phyloP scores from a whole-genome alignment of 2,329 filamentous ascomycete genomes.

The Purpureocillium takamizusanense region DNA sequence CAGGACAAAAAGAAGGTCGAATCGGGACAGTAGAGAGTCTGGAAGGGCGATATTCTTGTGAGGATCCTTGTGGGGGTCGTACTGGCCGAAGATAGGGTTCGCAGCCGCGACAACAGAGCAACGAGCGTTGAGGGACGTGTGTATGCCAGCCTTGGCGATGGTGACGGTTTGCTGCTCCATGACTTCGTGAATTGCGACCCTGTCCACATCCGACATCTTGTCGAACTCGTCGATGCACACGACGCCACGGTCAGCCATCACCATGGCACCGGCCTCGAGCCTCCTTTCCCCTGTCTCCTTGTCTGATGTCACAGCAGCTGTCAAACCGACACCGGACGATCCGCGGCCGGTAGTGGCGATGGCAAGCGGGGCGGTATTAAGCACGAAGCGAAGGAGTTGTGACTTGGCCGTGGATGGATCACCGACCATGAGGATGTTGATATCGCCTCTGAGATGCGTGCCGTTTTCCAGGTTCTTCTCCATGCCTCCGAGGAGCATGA shows the following conservation, averaged over 20 bases:
- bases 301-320: conserved; percentile 89
- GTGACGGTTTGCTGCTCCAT: conserved; percentile 99
- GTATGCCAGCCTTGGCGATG: conserved; percentile 96
- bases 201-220: conserved; percentile 98
- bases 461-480: conserved; percentile 99
- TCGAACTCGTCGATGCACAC: conserved; percentile 99
- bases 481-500: conserved; percentile 91
- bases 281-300: conserved; percentile 95
- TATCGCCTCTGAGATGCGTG: conserved; percentile 94
- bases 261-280: conserved; percentile 96
- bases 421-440: conserved; percentile 98
- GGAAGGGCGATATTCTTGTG: conserved; percentile 97
- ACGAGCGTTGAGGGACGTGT: conserved; percentile 91
- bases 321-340: conserved; percentile 95
- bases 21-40: conserved; percentile 93
- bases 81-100: conserved; percentile 96
- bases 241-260: conserved; percentile 90
- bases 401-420: conserved; percentile 98
- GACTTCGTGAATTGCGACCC: conserved; percentile 98
- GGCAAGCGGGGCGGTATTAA: conserved; percentile 91
- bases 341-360: conserved; percentile 96
- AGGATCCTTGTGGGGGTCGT: conserved; percentile 96
- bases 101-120: conserved; percentile 95
- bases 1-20: conserved; percentile 94
- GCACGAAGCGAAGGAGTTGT: conserved; percentile 90